A percentile compares a stretch with the other conserved stretches of the same genome.
Evolutionary conservation across 2,329 filamentous ascomycete species (phyloP).

Genomic region (Fusarium sp.): DNA sequence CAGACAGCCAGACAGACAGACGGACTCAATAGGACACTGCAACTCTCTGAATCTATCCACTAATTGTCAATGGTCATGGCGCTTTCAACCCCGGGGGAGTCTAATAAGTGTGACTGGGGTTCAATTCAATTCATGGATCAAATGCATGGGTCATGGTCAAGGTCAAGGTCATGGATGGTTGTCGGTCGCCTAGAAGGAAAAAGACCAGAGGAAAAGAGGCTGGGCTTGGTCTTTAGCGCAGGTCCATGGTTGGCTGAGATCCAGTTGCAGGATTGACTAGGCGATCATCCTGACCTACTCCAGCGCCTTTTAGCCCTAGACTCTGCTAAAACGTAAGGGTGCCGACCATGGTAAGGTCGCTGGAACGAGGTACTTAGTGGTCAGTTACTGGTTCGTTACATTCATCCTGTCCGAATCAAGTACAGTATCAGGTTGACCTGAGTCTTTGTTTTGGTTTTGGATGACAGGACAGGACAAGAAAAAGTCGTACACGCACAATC

Average conservation of each 20-base stretch:
- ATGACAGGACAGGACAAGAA: background rate
- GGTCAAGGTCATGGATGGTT: background rate
- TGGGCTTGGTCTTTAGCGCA: constrained; percentile 4
- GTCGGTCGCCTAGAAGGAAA: background rate
- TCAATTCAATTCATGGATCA: background rate
- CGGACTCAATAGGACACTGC: background rate
- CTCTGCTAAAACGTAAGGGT: background rate
- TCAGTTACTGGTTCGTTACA: constrained; percentile 12
- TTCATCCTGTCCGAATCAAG: constrained; percentile 7
- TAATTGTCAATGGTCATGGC: constrained; percentile 32
- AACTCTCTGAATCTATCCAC: constrained; percentile 5
- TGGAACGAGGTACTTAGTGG: background rate
- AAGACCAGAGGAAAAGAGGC: constrained; percentile 7
- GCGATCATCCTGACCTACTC: background rate
- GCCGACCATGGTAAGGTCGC: constrained; percentile 9
- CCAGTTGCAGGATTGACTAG: background rate
- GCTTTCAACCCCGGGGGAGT: constrained; percentile 31
- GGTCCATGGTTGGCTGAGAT: background rate
- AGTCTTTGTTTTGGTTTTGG: constrained; percentile 6
- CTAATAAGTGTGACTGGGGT: constrained; percentile 24
- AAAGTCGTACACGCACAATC: background rate
- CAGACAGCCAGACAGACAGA: background rate
- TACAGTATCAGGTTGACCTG: constrained; percentile 36
- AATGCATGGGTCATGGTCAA: background rate
- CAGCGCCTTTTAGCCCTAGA: background rate